phyloP scores from a whole-genome alignment of 2,329 filamentous ascomycete genomes.

The Calycina marina region DNA sequence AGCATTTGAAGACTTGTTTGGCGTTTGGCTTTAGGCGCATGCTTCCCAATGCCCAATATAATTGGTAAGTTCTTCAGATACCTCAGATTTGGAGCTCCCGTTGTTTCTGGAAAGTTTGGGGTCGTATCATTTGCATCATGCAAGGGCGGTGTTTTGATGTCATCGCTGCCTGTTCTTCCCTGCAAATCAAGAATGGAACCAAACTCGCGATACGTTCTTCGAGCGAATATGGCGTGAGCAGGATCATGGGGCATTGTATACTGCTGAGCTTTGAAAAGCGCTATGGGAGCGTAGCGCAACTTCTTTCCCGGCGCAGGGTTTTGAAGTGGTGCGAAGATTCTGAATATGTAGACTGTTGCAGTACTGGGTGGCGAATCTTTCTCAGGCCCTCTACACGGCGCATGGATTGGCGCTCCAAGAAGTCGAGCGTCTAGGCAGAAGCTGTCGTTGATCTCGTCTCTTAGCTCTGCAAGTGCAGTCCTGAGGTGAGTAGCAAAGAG shows the following conservation, averaged over 20 bases:
- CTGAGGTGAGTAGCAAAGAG: conserved; percentile 32
- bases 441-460: conserved; percentile 27
- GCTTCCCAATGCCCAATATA: too few relatives aligned
- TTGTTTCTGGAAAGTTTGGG: too few relatives aligned
- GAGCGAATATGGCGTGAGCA: conserved; percentile 43
- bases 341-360: conserved; percentile 37
- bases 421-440: conserved; percentile 32
- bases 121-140: too few relatives aligned
- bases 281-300: conserved; percentile 45
- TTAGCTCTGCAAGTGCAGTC: conserved; percentile 27
- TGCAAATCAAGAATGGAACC: conserved; percentile 27
- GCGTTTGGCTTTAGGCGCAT: too few relatives aligned
- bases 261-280: conserved; percentile 53
- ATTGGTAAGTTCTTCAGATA: conserved; percentile 3
- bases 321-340: conserved; percentile 47
- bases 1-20: too few relatives aligned
- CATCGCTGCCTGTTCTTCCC: background rate
- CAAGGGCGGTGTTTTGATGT: background rate
- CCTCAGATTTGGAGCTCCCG: conserved; percentile 1
- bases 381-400: conserved; percentile 25
- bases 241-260: conserved; percentile 39
- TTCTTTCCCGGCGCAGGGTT: conserved; percentile 33
- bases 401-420: conserved; percentile 27
- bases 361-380: conserved; percentile 18
- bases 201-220: conserved; percentile 46